These are phyloP conservation scores for Diospyros lotus DNA, from an alignment of 148 eudicot genomes.

Conservation along the genomic window DNA sequence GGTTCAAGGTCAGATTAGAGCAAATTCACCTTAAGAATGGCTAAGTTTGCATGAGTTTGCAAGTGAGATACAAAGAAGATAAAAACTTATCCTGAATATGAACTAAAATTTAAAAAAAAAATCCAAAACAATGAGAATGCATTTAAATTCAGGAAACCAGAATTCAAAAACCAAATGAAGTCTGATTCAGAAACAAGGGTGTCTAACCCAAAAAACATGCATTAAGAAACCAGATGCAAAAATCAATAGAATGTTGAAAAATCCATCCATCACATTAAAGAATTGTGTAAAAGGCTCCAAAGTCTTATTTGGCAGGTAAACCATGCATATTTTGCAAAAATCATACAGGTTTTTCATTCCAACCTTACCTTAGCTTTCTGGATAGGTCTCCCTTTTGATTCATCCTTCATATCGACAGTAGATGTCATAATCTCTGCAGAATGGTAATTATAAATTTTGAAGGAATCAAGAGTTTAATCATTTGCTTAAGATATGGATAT, in stretches of 20 bases:
- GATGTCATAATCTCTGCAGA: conserved; percentile 64
- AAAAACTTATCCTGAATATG: background rate
- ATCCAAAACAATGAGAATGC: background rate
- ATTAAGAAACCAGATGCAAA: background rate
- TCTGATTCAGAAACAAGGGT: background rate
- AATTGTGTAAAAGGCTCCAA: background rate
- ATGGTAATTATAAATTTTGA: conserved; percentile 1
- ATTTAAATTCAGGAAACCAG: background rate
- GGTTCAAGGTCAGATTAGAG: background rate
- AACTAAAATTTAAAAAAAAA: background rate
- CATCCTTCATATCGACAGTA: conserved; percentile 67
- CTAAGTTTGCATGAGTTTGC: background rate
- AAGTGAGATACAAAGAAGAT: background rate
- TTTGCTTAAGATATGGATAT: background rate
- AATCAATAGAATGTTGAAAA: background rate
- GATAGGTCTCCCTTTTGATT: conserved; percentile 62
- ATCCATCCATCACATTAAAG: background rate
- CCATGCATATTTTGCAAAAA: background rate
- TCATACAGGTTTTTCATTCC: background rate
- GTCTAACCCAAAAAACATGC: background rate
- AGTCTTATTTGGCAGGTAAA: background rate
- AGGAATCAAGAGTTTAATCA: conserved; percentile 3
- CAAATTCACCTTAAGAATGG: background rate
- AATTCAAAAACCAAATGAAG: background rate
- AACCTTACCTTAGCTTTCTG: conserved; percentile 74